These are phyloP conservation scores for Mortierella sp. DNA, from an alignment of 371 early-diverging fungal genomes.

Conservation along the genomic window DNA sequence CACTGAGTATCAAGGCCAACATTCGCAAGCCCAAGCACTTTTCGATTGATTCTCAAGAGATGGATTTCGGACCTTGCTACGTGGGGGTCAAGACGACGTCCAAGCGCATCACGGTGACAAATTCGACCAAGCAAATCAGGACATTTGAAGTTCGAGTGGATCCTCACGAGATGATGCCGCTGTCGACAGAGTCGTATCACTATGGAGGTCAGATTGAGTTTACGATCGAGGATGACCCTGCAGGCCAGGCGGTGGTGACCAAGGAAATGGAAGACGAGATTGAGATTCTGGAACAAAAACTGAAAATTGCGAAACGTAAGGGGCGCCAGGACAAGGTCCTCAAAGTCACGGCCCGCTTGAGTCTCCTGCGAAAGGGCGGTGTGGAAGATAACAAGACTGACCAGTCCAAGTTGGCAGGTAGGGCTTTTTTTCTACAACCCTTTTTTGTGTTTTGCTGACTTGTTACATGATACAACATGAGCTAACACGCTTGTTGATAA, in stretches of 20 bases:
- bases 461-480: background rate
- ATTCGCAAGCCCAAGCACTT: slow-evolving; percentile 93
- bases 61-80: slow-evolving; percentile 84
- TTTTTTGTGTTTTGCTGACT: too few species aligned
- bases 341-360: slow-evolving; percentile 85
- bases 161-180: slow-evolving; percentile 69
- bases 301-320: slow-evolving; percentile 96
- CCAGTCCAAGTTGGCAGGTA: slow-evolving; percentile 14
- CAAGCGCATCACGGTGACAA: slow-evolving; percentile 75
- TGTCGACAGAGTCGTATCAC: slow-evolving; percentile 28
- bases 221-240: slow-evolving; percentile 71
- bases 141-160: slow-evolving; percentile 87
- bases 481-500: background rate
- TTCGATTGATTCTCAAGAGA: slow-evolving; percentile 74
- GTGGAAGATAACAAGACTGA: slow-evolving; percentile 41
- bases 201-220: slow-evolving; percentile 74
- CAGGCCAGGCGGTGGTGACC: slow-evolving; percentile 67
- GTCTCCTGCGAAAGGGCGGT: slow-evolving; percentile 56
- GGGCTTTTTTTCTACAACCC: background rate
- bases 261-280: slow-evolving; percentile 94
- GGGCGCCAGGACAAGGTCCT: slow-evolving; percentile 89
- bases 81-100: slow-evolving; percentile 63
- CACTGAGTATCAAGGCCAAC: slow-evolving; percentile 87
- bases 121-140: slow-evolving; percentile 84
- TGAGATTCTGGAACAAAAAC: slow-evolving; percentile 94